These are phyloP conservation scores for Oryza australiensis DNA, from an alignment of 176 grass and related monocot species.

Conservation along the genomic window DNA sequence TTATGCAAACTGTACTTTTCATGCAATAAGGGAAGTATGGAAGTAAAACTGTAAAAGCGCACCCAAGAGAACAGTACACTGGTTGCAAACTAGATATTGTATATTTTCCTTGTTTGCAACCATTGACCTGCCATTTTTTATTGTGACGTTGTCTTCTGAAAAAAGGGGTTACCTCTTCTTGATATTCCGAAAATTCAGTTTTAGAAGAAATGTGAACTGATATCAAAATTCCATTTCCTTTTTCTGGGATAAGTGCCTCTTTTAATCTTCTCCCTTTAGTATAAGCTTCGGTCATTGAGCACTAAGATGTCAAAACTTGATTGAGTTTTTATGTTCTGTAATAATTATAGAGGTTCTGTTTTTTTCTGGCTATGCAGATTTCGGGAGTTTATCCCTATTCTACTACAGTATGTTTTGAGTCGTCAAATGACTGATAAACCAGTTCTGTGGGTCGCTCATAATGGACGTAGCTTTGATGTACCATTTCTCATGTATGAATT, in stretches of 20 bases:
- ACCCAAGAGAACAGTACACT: neutral
- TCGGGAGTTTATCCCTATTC: conserved; percentile 53
- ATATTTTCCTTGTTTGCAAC: conserved; percentile 23
- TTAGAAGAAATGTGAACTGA: conserved; percentile 1
- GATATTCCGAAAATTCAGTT: conserved; percentile 37
- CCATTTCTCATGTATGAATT: conserved; percentile 78
- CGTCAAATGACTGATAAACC: conserved; percentile 68
- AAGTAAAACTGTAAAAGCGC: neutral
- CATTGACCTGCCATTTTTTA: conserved; percentile 9
- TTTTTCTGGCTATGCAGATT: conserved; percentile 59
- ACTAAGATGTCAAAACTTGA: conserved; percentile 20
- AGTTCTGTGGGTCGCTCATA: conserved; percentile 81
- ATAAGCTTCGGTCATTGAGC: conserved; percentile 4
- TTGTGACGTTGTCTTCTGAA: conserved; percentile 13
- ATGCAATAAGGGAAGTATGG: neutral
- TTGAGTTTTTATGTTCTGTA: conserved; percentile 13
- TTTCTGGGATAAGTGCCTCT: conserved; percentile 9
- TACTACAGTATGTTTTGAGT: conserved; percentile 71
- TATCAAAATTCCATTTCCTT: conserved; percentile 22
- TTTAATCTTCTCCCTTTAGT: neutral
- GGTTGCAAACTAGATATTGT: neutral
- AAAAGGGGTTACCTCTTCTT: neutral
- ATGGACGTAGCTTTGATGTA: conserved; percentile 76
- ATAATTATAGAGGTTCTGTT: conserved; percentile 17
- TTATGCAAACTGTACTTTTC: conserved; percentile 11